Evolutionary conservation across 176 grass and related monocot genomes (phyloP).

Genomic region (Alopecurus myosuroides): DNA sequence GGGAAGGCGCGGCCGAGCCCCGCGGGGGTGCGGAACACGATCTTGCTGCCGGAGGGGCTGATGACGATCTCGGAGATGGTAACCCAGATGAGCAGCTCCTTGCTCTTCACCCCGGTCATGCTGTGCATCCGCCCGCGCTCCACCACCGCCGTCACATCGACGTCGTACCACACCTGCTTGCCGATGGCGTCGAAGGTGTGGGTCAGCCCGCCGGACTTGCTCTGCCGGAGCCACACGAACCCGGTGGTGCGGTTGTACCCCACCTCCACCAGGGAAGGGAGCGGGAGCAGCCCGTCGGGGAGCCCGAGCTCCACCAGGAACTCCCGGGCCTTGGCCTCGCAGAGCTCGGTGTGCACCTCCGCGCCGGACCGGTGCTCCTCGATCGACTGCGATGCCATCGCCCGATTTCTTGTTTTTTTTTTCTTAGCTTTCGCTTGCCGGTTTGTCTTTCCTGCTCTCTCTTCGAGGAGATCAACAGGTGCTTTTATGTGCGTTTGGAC

Average conservation of each 20-base stretch:
- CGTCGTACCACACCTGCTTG: slow-evolving; percentile 61
- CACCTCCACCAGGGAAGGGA: slow-evolving; percentile 43
- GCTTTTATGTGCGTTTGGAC: slow-evolving; percentile 11
- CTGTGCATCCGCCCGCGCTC: slow-evolving; percentile 45
- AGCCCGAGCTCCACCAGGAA: slow-evolving; percentile 55
- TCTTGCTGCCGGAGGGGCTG: slow-evolving; percentile 37
- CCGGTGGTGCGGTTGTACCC: slow-evolving; percentile 49
- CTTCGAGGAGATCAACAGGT: not conserved
- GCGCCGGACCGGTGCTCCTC: slow-evolving; percentile 48
- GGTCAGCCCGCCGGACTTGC: slow-evolving; percentile 23
- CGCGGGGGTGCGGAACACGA: slow-evolving; percentile 58
- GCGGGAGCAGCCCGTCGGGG: slow-evolving; percentile 51
- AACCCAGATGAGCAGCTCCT: slow-evolving; percentile 71
- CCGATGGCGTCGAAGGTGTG: slow-evolving; percentile 66
- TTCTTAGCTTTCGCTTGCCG: too few relatives aligned
- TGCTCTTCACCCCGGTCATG: slow-evolving; percentile 52
- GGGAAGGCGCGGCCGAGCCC: slow-evolving; percentile 49
- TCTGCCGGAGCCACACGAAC: slow-evolving; percentile 63
- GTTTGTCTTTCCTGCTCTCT: not conserved
- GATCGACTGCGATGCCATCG: slow-evolving; percentile 49
- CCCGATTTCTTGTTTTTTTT: not conserved
- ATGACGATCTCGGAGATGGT: slow-evolving; percentile 57
- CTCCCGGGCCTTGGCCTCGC: slow-evolving; percentile 40
- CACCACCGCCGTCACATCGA: slow-evolving; percentile 51
- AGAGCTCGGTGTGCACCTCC: slow-evolving; percentile 45